Evolutionary conservation across 2,329 filamentous ascomycete genomes (phyloP).

Genomic region (Beauveria sp.): DNA sequence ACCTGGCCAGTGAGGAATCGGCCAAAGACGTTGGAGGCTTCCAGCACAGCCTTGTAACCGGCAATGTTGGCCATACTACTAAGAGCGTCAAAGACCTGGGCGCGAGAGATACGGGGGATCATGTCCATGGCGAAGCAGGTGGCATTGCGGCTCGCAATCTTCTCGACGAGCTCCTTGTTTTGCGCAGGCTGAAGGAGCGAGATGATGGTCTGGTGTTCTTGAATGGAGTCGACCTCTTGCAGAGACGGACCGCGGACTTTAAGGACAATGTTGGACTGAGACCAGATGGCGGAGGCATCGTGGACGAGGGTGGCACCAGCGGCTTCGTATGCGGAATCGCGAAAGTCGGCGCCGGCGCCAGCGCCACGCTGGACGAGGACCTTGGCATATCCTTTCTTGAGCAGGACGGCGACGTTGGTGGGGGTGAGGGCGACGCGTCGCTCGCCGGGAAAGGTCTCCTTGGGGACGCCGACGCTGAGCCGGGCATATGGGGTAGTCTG

Average conservation of each 20-base stretch:
- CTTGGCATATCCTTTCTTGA: conserved; percentile 77
- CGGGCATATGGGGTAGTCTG: conserved; percentile 57
- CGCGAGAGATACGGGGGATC: conserved; percentile 82
- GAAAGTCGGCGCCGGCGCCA: conserved; percentile 69
- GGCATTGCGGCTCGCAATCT: conserved; percentile 60
- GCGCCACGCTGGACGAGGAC: conserved; percentile 75
- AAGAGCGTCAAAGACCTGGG: conserved; percentile 80
- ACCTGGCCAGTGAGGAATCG: conserved; percentile 84
- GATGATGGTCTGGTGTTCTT: conserved; percentile 65
- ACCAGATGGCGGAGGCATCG: conserved; percentile 59
- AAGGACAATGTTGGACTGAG: conserved; percentile 67
- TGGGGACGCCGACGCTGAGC: conserved; percentile 71
- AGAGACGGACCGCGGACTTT: conserved; percentile 73
- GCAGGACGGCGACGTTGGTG: conserved; percentile 69
- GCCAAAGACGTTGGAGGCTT: conserved; percentile 84
- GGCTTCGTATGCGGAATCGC: conserved; percentile 66
- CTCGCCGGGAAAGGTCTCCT: conserved; percentile 71
- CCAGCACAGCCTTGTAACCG: conserved; percentile 84
- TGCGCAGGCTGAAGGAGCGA: conserved; percentile 79
- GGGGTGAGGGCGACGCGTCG: conserved; percentile 79
- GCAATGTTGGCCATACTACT: conserved; percentile 94
- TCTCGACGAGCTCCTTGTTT: conserved; percentile 68
- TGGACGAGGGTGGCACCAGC: conserved; percentile 74
- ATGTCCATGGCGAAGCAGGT: conserved; percentile 89
- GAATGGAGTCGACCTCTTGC: conserved; percentile 61